Evolutionary conservation across 75 land plant genomes (phyloP), one percentile per base, ranked within the genome.

Genomic region (Picea sitchensis): DNA sequence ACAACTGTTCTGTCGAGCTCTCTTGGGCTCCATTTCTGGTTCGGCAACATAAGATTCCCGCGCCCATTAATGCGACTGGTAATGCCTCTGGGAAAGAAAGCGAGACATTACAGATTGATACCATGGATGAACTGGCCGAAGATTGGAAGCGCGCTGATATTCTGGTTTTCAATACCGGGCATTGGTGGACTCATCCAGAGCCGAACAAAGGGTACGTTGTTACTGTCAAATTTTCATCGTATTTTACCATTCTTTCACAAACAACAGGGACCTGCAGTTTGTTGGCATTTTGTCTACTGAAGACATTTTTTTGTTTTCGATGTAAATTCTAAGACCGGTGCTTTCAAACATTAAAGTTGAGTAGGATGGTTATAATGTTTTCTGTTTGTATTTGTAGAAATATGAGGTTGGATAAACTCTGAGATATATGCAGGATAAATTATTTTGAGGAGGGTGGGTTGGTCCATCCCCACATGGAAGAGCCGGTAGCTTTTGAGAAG

Each of bases 141-240:
- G 60, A 44, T 31, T 86, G 87, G 88, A 80, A 38, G 20, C 60
- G 64, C 54, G 88, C 87, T 6, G 80, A 86, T 56, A 41, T 84
- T 41, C 34, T 86, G 56, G 34, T 86, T 21, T 86, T 84, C 80
- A 86, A 86, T 69, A 44, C 79, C n/a, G 86, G 87, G 8, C 87
- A 86, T 21, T 86, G 87, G 87, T 86, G 87, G 88, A 73, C 76
- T 31, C 87, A 80, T 30, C 75, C 60, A 47, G 78, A 88, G 77
- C 84, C 83, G 4, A 30, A 20, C 2, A n/a, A 54, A 41, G 87
- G 86, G 90, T 88, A 69, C 11, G n/a, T n/a, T 38, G 8, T 0
- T n/a, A 5, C 9, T 20, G 3, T 61, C 6, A 5, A 5, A 17
- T 18, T n/a, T 18, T 18, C 20, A 4, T 61, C 0, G 6, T 61